These are phyloP conservation scores for Psidium friedrichsthalianum DNA, from an alignment of 345 rosid genomes.

Conservation along the genomic window DNA sequence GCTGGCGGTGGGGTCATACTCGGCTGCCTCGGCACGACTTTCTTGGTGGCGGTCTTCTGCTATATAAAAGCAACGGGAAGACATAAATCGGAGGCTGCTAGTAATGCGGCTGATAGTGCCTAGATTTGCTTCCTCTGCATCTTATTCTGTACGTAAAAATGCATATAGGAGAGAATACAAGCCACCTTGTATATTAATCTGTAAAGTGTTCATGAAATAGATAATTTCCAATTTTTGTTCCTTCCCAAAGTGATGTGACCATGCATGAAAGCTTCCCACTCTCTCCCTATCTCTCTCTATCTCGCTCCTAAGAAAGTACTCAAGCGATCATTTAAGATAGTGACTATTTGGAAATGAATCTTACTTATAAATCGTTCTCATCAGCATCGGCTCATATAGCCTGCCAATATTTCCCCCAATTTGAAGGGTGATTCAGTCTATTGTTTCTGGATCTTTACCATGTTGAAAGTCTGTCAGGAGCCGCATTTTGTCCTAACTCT, in stretches of 20 bases:
- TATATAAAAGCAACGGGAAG: slow-evolving; percentile 64
- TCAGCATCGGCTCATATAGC: neutral
- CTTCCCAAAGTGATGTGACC: neutral
- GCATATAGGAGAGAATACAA: neutral
- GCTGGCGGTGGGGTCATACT: slow-evolving; percentile 82
- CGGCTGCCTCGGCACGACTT: slow-evolving; percentile 61
- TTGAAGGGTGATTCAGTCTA: neutral
- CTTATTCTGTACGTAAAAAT: neutral
- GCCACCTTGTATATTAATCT: neutral
- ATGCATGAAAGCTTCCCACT: neutral
- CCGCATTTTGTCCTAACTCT: neutral
- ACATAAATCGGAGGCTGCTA: slow-evolving; percentile 14
- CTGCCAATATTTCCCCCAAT: neutral
- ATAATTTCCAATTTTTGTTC: neutral
- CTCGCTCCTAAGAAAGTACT: neutral
- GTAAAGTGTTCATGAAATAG: neutral
- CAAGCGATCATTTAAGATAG: neutral
- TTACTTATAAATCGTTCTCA: neutral
- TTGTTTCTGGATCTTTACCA: neutral
- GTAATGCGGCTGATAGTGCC: neutral
- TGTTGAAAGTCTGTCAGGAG: neutral
- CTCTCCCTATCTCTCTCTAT: neutral
- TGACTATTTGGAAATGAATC: neutral
- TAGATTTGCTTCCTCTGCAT: neutral
- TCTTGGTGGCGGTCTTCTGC: slow-evolving; percentile 57